Evolutionary conservation across 179 eudicot genomes (phyloP), one percentile per base, ranked within the genome.

Genomic region (Spergularia azorica): DNA sequence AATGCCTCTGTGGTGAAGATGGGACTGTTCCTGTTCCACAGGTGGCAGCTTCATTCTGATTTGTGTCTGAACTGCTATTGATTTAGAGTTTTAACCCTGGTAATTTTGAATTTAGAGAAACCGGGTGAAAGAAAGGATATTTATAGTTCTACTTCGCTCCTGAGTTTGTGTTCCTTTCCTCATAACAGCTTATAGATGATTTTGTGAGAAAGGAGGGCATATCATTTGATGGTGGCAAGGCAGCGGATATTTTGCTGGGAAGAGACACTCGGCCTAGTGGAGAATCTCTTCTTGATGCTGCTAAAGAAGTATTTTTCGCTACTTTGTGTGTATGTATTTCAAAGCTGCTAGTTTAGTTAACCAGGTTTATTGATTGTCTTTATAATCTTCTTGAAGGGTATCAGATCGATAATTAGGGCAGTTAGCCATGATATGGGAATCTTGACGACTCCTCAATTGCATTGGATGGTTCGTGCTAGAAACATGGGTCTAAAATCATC

Each of bases 241-340:
- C 79, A 16, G 93, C 88, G 6, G 91, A 87, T 83, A 75, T 95
- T 21, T 78, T 95, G 50, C 80, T 95, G 80, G 99, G 94, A 77
- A 91, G 99, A 86, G 99, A 95, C 81, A 93, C 99, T 7, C 88
- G 98, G 83, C 99, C 99, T 26, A 95, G 99, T 73, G 99, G 99
- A 69, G 89, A 85, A 82, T 79, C 86, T 77, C 96, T 94, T 64
- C 78, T 93, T 50, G 92, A 91, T 63, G 99, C 97, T 76, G 98
- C 94, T 74, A 95, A 89, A 80, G 90, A 88, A 84, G 99, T 94
- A 90, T 61, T 68, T 1, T 38, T 78, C 56, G 46, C 76, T 50
- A 51, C 59, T 63, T 18, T 32, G 16, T 68, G 57, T 38, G n/a
- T 52, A 70, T 59, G 17, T 8, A 59, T 67, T 72, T 9, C 55